Evolutionary conservation across 805 yeast genomes (phyloP).

Genomic region (Lipomyces mesembrius): DNA sequence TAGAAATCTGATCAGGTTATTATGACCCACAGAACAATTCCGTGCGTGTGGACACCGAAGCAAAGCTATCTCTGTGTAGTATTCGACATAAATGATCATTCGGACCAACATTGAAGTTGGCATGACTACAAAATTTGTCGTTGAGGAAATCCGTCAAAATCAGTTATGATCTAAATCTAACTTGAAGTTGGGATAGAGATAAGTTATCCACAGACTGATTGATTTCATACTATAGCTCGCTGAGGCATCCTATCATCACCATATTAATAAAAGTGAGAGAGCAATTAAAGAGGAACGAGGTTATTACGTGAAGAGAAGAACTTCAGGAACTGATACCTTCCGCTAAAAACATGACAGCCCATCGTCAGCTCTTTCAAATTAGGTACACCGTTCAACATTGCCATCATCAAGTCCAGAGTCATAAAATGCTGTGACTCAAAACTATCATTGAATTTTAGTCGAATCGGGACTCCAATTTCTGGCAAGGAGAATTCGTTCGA

Average conservation of each 20-base stretch:
- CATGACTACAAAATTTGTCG: too few species aligned
- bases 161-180: too few species aligned
- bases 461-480: background rate
- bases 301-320: background rate
- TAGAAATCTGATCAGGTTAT: too few species aligned
- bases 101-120: background rate
- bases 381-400: background rate
- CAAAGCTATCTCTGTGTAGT: background rate
- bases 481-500: background rate
- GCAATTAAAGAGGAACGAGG: background rate
- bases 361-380: background rate
- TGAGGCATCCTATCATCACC: background rate
- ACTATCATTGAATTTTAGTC: background rate
- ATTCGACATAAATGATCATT: background rate
- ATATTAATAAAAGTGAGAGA: background rate
- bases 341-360: background rate
- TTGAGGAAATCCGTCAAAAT: too few species aligned
- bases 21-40: background rate
- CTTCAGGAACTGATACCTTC: background rate
- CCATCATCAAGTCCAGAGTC: background rate
- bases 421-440: background rate
- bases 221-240: background rate
- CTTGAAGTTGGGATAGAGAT: background rate
- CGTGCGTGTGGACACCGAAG: background rate
- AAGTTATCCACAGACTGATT: too few species aligned